phyloP scores from a whole-genome alignment of 495 filamentous ascomycete species.

The Astrothelium macrocarpum region DNA sequence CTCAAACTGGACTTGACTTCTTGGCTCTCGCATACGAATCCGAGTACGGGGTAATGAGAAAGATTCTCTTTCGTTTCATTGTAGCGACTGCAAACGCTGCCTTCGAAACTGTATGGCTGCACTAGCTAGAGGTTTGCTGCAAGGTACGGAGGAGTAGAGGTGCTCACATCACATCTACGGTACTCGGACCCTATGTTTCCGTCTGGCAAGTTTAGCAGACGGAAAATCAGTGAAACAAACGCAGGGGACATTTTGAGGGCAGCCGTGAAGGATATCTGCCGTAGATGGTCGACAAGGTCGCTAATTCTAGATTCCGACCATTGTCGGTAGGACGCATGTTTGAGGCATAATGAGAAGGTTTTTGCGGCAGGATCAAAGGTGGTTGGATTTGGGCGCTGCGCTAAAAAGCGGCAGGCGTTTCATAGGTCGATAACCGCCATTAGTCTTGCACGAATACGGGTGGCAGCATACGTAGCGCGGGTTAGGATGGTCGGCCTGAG shows the following conservation, averaged over 20 bases:
- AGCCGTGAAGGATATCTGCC: not conserved
- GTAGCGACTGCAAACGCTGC: not conserved
- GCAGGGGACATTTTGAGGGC: not conserved
- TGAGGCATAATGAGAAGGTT: slow-evolving; percentile 5
- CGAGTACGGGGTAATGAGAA: not conserved
- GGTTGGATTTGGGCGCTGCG: not conserved
- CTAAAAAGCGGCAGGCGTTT: not conserved
- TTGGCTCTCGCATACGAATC: not conserved
- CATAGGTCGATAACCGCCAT: not conserved
- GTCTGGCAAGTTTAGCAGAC: not conserved
- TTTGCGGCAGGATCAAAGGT: not conserved
- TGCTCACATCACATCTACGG: no score
- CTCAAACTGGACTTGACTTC: not conserved
- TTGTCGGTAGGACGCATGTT: not conserved
- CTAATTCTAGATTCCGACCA: not conserved
- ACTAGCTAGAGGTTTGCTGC: no score
- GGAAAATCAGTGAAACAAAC: not conserved
- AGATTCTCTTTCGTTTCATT: not conserved
- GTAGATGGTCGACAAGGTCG: not conserved
- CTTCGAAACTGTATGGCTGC: not conserved
- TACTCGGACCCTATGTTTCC: not conserved
- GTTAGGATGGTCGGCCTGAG: not conserved
- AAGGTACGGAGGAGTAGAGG: not conserved
- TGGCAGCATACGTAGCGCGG: not conserved
- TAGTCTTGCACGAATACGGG: not conserved